phyloP scores from a whole-genome alignment of 2,329 filamentous ascomycete species.

The Aspergillus uvarum region DNA sequence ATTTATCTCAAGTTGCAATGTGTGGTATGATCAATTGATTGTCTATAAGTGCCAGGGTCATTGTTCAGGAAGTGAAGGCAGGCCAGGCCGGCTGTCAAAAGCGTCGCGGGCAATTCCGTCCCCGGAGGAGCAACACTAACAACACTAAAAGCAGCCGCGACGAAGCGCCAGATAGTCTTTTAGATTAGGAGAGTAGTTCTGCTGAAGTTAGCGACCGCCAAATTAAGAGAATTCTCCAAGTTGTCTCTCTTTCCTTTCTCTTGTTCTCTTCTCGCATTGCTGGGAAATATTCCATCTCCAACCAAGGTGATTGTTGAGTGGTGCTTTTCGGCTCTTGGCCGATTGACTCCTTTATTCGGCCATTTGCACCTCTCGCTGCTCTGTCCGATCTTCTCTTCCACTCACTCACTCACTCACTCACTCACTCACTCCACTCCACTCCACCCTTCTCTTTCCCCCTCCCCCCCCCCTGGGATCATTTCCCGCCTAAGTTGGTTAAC shows the following conservation, averaged over 20 bases:
- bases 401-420: constrained; percentile 9
- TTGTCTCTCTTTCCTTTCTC: neutral
- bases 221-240: too few relatives aligned
- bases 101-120: constrained; percentile 4
- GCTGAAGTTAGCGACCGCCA: too few relatives aligned
- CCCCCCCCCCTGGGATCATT: constrained; percentile 26
- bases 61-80: neutral
- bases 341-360: neutral
- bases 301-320: neutral
- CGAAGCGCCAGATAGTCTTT: constrained; percentile 16
- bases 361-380: too few relatives aligned
- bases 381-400: constrained; percentile 3
- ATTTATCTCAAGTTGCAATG: too few relatives aligned
- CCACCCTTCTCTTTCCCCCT: constrained; percentile 6
- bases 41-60: neutral
- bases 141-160: constrained; percentile 11
- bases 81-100: neutral
- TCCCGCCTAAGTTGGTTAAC: constrained; percentile 12
- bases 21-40: too few relatives aligned
- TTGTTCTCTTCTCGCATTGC: neutral
- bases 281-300: neutral
- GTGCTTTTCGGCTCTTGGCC: neutral
- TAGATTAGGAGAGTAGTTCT: neutral
- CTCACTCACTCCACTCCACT: constrained; percentile 10
- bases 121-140: constrained; percentile 11